Percentiles rank a stretch among this genome's conserved stretches.
Evolutionary conservation across 345 rosid genomes (phyloP).

Genomic region (Lepidium didymum): DNA sequence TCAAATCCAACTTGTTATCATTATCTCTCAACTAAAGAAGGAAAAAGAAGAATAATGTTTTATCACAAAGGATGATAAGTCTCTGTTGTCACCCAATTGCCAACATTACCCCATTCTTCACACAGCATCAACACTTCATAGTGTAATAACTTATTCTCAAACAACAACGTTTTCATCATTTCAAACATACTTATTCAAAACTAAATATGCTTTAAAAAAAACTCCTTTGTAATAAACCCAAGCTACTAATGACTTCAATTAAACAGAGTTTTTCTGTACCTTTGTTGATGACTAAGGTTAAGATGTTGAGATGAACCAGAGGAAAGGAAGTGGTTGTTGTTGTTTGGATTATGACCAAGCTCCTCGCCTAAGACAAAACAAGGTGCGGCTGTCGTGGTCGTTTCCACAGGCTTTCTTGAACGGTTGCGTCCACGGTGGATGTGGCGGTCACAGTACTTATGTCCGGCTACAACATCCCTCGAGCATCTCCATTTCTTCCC

Average conservation of each 20-base stretch:
- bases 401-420: slow-evolving; percentile 99
- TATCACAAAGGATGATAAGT: slow-evolving; percentile 22
- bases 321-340: slow-evolving; percentile 19
- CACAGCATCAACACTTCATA: slow-evolving; percentile 16
- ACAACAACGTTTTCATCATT: not conserved
- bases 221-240: not conserved
- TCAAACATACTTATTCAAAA: not conserved
- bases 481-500: slow-evolving; percentile 98
- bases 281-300: slow-evolving; percentile 19
- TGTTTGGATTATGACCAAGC: slow-evolving; percentile 15
- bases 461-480: slow-evolving; percentile 69
- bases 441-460: slow-evolving; percentile 96
- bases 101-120: slow-evolving; percentile 34
- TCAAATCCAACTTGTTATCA: slow-evolving; percentile 27
- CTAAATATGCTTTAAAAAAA: not conserved
- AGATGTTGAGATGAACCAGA: slow-evolving; percentile 24
- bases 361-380: slow-evolving; percentile 20
- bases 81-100: slow-evolving; percentile 32
- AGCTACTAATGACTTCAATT: not conserved
- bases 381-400: slow-evolving; percentile 7
- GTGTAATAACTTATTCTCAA: slow-evolving; percentile 12
- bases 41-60: slow-evolving; percentile 7
- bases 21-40: slow-evolving; percentile 18
- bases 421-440: slow-evolving; percentile 99
- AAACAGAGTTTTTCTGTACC: slow-evolving; percentile 6